phyloP scores from a whole-genome alignment of 768 basidiomycete species.

The Boletus vermiculosoides region DNA sequence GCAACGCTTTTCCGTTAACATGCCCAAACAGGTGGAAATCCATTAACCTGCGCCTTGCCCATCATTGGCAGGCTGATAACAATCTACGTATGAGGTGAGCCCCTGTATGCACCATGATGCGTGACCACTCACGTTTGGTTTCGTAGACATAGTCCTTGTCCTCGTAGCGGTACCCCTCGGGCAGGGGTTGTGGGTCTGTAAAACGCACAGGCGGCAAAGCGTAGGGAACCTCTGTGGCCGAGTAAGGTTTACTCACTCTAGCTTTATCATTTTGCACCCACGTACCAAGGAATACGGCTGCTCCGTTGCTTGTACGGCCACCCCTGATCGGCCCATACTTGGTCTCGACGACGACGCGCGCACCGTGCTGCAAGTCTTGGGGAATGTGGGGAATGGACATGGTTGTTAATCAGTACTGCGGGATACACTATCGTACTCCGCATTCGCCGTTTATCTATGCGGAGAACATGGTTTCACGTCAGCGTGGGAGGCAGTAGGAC shows the following conservation, averaged over 20 bases:
- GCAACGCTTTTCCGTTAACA: background rate
- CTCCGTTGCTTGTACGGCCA: slow-evolving; percentile 57
- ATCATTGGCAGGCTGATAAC: slow-evolving; percentile 60
- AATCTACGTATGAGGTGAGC: slow-evolving; percentile 39
- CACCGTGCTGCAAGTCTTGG: slow-evolving; percentile 49
- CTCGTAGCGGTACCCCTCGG: slow-evolving; percentile 53
- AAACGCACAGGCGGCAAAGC: slow-evolving; percentile 65
- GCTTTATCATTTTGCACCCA: background rate
- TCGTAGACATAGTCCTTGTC: slow-evolving; percentile 61
- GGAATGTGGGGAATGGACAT: slow-evolving; percentile 43
- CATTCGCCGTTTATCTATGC: slow-evolving; percentile 12
- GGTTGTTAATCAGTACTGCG: background rate
- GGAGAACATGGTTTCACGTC: background rate
- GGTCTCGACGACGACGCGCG: slow-evolving; percentile 51
- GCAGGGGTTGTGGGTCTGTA: slow-evolving; percentile 58
- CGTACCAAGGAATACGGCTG: slow-evolving; percentile 64
- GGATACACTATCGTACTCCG: background rate
- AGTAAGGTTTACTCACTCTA: background rate
- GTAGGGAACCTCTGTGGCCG: slow-evolving; percentile 63
- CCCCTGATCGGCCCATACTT: slow-evolving; percentile 56
- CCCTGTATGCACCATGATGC: background rate
- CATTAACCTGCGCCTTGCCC: slow-evolving; percentile 56
- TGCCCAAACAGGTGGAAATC: background rate
- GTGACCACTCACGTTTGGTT: slow-evolving; percentile 44
- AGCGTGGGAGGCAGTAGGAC: slow-evolving; percentile 6